Base-by-base conservation (phyloP, 306 rosid genomes). In the Vigna radiata region DNA sequence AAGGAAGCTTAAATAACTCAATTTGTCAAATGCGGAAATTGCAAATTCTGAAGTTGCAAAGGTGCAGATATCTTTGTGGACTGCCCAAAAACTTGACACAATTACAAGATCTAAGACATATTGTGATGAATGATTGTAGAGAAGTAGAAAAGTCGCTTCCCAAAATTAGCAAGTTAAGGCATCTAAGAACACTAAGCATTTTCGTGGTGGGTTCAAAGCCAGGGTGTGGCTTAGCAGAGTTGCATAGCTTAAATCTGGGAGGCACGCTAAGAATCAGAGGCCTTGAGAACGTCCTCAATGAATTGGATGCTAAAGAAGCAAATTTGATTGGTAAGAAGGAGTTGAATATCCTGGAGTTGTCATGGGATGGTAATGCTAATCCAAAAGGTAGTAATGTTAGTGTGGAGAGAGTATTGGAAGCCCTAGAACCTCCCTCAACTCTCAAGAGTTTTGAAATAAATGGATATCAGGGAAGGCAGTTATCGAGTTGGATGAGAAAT, bases 31-130 rank as follows among this genome's bases (percentile, higher is more conserved):
- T 25, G 27, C 3, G 0, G 27, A 25, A 25, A 25, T 25, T 25
- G 3, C 27, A 25, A 25, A 25, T 25, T 2, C 1, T 25, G 27
- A 23, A 23, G 2, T 23, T 23, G 27, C 3, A 23, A 23, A 2
- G 0, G 1, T 23, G 3, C 27, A 23, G 3, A n/a, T n/a, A n/a
- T n/a, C n/a, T n/a, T n/a, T n/a, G n/a, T n/a, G n/a, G n/a, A n/a
- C n/a, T n/a, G 21, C 59, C 78, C n/a, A 27, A 73, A 59, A 13
- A 59, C 1, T 27, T 60, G 8, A 73, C 69, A 59, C 43, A 1
- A 16, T 43, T 73, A 58, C 29, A 58, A 1, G 56, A 73, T 43
- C 29, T 73, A 7, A 27, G 78, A 59, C 78, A 73, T 27, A 46
- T 73, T 12, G 18, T n/a, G n/a, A n/a, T n/a, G n/a, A n/a, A n/a